Percentiles rank a stretch among this genome's conserved stretches.
Evolutionary conservation across 305 asterid species (phyloP).

Genomic region (Solanum hybrid): DNA sequence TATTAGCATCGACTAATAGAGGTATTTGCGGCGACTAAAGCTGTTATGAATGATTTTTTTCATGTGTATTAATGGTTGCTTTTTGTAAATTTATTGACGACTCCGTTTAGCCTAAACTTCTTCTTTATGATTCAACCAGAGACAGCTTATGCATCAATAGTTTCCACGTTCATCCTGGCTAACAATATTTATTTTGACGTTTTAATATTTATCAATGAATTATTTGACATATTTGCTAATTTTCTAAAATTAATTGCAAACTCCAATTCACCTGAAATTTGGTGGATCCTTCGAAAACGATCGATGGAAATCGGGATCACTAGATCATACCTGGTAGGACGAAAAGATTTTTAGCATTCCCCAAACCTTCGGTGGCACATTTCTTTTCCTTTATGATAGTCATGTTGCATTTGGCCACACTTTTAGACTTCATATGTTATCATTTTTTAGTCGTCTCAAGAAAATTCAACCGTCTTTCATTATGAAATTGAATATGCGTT

Average conservation of each 20-base stretch:
- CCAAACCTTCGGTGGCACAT: neutral
- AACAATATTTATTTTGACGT: too few species aligned
- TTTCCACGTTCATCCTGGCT: neutral
- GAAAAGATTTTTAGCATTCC: neutral
- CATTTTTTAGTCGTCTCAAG: neutral
- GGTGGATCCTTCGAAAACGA: neutral
- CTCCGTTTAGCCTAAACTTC: neutral
- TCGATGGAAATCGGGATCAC: neutral
- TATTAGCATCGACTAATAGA: too few species aligned
- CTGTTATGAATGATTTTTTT: neutral
- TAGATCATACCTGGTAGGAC: neutral
- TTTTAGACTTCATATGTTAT: neutral
- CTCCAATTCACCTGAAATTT: neutral
- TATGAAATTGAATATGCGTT: neutral
- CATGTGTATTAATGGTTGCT: neutral
- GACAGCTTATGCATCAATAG: neutral
- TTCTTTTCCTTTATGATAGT: neutral
- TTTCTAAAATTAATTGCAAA: neutral
- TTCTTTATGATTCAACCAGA: neutral
- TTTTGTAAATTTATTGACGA: neutral
- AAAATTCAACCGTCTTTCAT: neutral
- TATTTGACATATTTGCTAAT: neutral
- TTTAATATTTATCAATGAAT: too few species aligned
- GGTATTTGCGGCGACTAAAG: neutral
- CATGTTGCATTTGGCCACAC: neutral